These are phyloP conservation scores for Oryza rufipogon DNA, from an alignment of 176 grass and related monocot genomes.

Conservation along the genomic window DNA sequence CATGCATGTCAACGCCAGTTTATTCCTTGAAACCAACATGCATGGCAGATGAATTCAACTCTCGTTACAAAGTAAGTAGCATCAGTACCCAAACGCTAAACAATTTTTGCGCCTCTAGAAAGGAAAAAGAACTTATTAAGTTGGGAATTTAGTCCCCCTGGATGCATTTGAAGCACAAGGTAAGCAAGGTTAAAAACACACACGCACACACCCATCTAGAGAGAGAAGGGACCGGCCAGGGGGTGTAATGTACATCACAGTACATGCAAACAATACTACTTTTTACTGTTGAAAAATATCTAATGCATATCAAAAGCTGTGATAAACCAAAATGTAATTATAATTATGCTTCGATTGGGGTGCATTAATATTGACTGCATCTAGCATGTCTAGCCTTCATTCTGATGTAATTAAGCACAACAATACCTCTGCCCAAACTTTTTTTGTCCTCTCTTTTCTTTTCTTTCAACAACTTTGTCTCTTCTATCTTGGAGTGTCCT, in stretches of 20 bases:
- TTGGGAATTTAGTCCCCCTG: neutral
- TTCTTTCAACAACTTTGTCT: slow-evolving; percentile 32
- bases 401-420: slow-evolving; percentile 57
- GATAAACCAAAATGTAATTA: slow-evolving; percentile 51
- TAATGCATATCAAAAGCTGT: slow-evolving; percentile 52
- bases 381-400: slow-evolving; percentile 51
- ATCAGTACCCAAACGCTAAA: slow-evolving; percentile 24
- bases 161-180: slow-evolving; percentile 26
- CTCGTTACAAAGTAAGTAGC: slow-evolving; percentile 22
- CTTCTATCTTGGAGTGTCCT: slow-evolving; percentile 40
- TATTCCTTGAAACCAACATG: slow-evolving; percentile 22
- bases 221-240: neutral
- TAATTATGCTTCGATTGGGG: slow-evolving; percentile 65
- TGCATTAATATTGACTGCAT: slow-evolving; percentile 55
- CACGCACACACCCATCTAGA: slow-evolving; percentile 5
- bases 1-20: slow-evolving; percentile 1
- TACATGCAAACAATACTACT: slow-evolving; percentile 54
- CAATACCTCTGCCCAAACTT: slow-evolving; percentile 48
- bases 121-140: neutral
- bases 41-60: slow-evolving; percentile 12
- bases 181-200: slow-evolving; percentile 32
- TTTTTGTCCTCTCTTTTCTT: slow-evolving; percentile 23
- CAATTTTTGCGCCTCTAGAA: neutral
- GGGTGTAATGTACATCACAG: slow-evolving; percentile 44
- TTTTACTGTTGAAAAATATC: slow-evolving; percentile 72